Percentiles rank a stretch among this genome's conserved stretches.
These are phyloP conservation scores for Linderniella brevidens DNA, from an alignment of 257 asterid species.

Conservation along the genomic window DNA sequence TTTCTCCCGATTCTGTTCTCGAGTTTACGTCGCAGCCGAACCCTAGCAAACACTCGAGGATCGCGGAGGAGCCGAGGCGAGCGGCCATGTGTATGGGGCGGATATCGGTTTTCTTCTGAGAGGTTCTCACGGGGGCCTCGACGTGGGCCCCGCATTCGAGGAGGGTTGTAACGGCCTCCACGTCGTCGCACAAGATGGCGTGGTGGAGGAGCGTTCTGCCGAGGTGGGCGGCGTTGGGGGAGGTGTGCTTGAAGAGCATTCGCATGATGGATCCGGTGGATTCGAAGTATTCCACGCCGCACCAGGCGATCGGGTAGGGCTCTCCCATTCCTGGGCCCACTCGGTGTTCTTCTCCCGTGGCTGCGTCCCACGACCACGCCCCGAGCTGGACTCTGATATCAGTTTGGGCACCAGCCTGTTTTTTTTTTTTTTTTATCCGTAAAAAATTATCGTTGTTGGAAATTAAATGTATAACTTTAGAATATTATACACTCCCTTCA, in stretches of 20 bases:
- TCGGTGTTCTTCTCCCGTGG: conserved; percentile 66
- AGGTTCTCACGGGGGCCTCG: conserved; percentile 38
- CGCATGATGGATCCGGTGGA: conserved; percentile 46
- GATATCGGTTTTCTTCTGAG: conserved; percentile 26
- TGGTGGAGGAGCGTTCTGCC: conserved; percentile 70
- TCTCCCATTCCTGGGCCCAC: conserved; percentile 82
- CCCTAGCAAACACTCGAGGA: conserved; percentile 38
- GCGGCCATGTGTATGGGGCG: conserved; percentile 60
- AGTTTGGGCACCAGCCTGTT: conserved; percentile 46
- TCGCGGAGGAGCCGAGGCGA: conserved; percentile 34
- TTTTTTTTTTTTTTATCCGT: too few relatives aligned
- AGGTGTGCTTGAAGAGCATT: conserved; percentile 35
- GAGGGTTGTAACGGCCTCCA: conserved; percentile 35
- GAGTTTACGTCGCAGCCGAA: conserved; percentile 48
- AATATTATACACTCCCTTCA: too few relatives aligned
- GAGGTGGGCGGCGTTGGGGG: conserved; percentile 22
- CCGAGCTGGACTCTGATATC: conserved; percentile 52
- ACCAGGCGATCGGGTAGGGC: conserved; percentile 63
- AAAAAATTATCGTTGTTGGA: too few relatives aligned
- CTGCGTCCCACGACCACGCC: conserved; percentile 80
- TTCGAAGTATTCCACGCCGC: conserved; percentile 75
- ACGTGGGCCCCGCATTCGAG: conserved; percentile 28
- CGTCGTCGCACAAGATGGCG: conserved; percentile 51
- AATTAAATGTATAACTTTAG: too few relatives aligned
- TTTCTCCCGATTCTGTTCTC: conserved; percentile 36